These are phyloP conservation scores for Hymenoscyphus albidus DNA, from an alignment of 2,329 filamentous ascomycete species.

Conservation along the genomic window DNA sequence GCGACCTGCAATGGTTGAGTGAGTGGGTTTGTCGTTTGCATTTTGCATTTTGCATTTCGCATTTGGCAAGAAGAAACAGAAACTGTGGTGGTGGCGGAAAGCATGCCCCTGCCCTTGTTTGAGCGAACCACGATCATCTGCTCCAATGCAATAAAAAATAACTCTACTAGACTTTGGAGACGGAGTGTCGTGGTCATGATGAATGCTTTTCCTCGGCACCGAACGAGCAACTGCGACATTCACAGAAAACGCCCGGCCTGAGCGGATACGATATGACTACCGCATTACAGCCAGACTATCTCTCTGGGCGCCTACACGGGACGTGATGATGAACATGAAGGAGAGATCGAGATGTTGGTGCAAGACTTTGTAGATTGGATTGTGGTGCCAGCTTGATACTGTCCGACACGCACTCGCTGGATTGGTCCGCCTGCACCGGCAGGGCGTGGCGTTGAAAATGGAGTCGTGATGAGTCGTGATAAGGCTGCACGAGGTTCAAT, in stretches of 20 bases:
- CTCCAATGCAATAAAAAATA: too few species aligned
- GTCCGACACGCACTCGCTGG: neutral
- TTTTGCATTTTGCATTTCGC: neutral
- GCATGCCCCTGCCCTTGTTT: neutral
- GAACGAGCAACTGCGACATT: neutral
- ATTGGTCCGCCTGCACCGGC: neutral
- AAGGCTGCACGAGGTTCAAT: neutral
- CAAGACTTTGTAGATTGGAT: too few species aligned
- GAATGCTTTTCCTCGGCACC: neutral
- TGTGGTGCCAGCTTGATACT: too few species aligned
- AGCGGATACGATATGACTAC: neutral
- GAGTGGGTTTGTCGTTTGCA: slow-evolving; percentile 1
- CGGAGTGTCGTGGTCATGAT: neutral
- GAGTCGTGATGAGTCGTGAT: neutral
- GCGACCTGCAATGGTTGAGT: neutral
- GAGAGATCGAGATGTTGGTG: neutral
- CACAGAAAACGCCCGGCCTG: neutral
- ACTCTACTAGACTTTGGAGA: neutral
- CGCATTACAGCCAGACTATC: neutral
- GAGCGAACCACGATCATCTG: too few species aligned
- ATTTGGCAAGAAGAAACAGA: neutral
- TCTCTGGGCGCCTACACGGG: neutral
- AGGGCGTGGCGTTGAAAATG: neutral
- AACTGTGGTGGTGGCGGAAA: neutral
- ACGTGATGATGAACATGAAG: neutral